Evolutionary conservation across 2,329 filamentous ascomycete genomes (phyloP).

Genomic region (Trichoderma pleuroti): DNA sequence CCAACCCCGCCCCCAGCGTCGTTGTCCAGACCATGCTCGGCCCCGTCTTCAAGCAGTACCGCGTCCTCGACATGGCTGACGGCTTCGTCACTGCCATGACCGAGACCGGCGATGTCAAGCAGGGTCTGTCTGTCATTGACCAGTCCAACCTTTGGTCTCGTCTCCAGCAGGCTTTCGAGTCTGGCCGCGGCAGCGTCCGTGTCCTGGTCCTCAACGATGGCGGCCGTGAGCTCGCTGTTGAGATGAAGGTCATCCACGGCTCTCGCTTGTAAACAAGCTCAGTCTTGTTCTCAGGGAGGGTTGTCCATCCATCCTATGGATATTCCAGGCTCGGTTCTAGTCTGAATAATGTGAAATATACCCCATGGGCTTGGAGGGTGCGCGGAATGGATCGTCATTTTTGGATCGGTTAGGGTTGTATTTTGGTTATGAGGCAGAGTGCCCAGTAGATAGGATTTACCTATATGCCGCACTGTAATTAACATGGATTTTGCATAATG

Average conservation of each 20-base stretch:
- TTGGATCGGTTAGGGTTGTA: constrained; percentile 34
- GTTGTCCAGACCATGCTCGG: constrained; percentile 99
- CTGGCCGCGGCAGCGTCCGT: constrained; percentile 88
- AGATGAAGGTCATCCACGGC: constrained; percentile 97
- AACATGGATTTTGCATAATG: constrained; percentile 31
- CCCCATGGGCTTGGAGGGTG: constrained; percentile 12
- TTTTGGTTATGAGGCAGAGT: constrained; percentile 35
- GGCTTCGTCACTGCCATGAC: constrained; percentile 92
- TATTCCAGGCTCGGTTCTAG: constrained; percentile 13
- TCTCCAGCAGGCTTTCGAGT: constrained; percentile 79
- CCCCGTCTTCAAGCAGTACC: constrained; percentile 99
- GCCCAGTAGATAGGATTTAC: constrained; percentile 41
- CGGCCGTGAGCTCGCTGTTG: constrained; percentile 90
- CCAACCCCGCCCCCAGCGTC: constrained; percentile 93
- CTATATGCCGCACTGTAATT: constrained; percentile 40
- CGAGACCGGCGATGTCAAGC: constrained; percentile 98
- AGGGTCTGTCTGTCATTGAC: constrained; percentile 86
- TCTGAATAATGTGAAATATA: constrained; percentile 11
- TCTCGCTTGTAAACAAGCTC: constrained; percentile 54
- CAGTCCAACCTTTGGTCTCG: constrained; percentile 85
- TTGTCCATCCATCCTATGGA: constrained; percentile 13
- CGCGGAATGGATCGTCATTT: constrained; percentile 23
- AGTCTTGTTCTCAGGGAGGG: not conserved
- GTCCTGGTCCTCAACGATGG: constrained; percentile 94
- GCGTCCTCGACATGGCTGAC: constrained; percentile 93